Evolutionary conservation across 1,139 yeast genomes (phyloP).

Genomic region (Pichia sp.): DNA sequence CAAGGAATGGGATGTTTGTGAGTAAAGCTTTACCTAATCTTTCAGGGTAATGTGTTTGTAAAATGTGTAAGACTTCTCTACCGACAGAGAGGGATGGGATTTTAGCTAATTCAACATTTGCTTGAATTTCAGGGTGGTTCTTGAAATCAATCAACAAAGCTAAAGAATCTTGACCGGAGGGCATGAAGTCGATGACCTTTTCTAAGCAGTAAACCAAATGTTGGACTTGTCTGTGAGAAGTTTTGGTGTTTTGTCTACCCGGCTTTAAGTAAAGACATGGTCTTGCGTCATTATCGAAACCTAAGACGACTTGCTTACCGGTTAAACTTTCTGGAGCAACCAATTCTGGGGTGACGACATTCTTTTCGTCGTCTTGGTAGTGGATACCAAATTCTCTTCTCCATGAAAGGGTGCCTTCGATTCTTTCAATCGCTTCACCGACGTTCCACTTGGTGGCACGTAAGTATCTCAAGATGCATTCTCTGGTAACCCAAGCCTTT

Average conservation of each 20-base stretch:
- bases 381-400: constrained; percentile 84
- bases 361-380: constrained; percentile 32
- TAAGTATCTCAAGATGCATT: constrained; percentile 81
- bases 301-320: constrained; percentile 87
- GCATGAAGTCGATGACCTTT: constrained; percentile 89
- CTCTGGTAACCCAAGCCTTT: constrained; percentile 87
- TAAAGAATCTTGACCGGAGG: constrained; percentile 90
- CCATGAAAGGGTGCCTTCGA: constrained; percentile 81
- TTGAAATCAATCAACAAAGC: constrained; percentile 91
- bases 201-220: constrained; percentile 92
- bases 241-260: constrained; percentile 90
- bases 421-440: constrained; percentile 66
- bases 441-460: constrained; percentile 90
- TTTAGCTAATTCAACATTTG: constrained; percentile 53
- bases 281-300: constrained; percentile 83
- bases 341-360: constrained; percentile 50
- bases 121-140: constrained; percentile 50
- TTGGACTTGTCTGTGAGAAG: constrained; percentile 85
- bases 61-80: constrained; percentile 77
- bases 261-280: constrained; percentile 90
- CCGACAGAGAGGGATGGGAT: constrained; percentile 83
- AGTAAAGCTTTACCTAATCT: constrained; percentile 87
- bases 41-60: constrained; percentile 96
- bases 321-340: constrained; percentile 74
- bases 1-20: constrained; percentile 92